Conservation (phyloP, 2,329 filamentous ascomycete species). For the Nannizziopsis barbatae region DNA sequence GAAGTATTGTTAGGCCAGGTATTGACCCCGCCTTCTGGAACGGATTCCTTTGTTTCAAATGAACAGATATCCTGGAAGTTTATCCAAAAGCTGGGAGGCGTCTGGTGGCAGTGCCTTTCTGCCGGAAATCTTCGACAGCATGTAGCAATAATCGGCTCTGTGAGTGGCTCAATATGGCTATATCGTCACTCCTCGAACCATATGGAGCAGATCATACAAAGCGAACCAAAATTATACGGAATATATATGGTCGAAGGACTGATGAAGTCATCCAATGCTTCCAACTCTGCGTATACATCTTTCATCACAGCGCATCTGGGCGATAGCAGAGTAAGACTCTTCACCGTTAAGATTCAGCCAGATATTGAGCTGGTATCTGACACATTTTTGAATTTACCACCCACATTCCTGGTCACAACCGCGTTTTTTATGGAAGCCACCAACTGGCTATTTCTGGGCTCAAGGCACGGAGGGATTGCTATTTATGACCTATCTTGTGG, state of each 20-base stretch:
- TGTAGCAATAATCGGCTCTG: constrained; percentile 28
- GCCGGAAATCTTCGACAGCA: constrained; percentile 22
- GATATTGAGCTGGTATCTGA: background rate
- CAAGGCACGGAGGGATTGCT: constrained; percentile 44
- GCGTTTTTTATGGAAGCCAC: constrained; percentile 29
- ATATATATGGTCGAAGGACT: constrained; percentile 19
- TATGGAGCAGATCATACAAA: constrained; percentile 21
- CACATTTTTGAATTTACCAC: constrained; percentile 22
- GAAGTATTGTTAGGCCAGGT: constrained; percentile 26
- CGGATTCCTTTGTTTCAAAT: constrained; percentile 1
- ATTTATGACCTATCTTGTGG: constrained; percentile 30
- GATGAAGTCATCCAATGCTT: background rate
- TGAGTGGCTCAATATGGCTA: constrained; percentile 25
- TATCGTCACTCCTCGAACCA: constrained; percentile 26
- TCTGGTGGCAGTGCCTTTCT: constrained; percentile 24
- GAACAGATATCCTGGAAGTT: constrained; percentile 21
- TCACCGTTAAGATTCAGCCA: background rate
- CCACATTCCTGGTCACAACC: constrained; percentile 43
- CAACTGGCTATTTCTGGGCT: constrained; percentile 42
- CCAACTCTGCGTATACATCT: background rate
- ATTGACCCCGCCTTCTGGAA: constrained; percentile 1
- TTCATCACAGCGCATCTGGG: constrained; percentile 10
- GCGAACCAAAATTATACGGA: constrained; percentile 22
- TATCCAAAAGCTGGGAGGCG: constrained; percentile 22
- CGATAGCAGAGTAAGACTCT: constrained; percentile 1